Evolutionary conservation across 306 rosid species (phyloP).

Genomic region (Adenanthera pavonina): DNA sequence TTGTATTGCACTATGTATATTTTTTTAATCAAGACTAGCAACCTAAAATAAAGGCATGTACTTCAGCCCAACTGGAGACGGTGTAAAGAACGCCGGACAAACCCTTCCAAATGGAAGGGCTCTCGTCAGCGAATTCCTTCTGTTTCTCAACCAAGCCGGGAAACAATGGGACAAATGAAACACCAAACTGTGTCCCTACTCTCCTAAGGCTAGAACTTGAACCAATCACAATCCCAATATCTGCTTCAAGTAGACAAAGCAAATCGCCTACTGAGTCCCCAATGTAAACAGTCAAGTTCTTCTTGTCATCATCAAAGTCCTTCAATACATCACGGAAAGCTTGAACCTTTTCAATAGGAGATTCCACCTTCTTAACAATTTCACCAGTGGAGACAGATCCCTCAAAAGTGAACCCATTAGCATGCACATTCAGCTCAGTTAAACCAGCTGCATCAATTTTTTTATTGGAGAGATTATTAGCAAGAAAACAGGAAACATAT

Average conservation of each 20-base stretch:
- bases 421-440: slow-evolving; percentile 66
- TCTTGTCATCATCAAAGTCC: slow-evolving; percentile 51
- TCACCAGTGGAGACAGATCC: slow-evolving; percentile 85
- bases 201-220: slow-evolving; percentile 90
- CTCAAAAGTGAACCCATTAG: slow-evolving; percentile 82
- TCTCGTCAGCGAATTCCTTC: slow-evolving; percentile 58
- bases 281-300: slow-evolving; percentile 72
- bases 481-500: slow-evolving; percentile 19
- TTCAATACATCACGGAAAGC: slow-evolving; percentile 63
- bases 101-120: slow-evolving; percentile 73
- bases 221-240: slow-evolving; percentile 89
- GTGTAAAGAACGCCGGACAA: slow-evolving; percentile 86
- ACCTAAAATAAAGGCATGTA: slow-evolving; percentile 95
- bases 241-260: slow-evolving; percentile 95
- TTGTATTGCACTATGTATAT: slow-evolving; percentile 59
- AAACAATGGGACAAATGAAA: slow-evolving; percentile 80
- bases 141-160: slow-evolving; percentile 83
- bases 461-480: neutral
- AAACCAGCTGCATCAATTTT: slow-evolving; percentile 68
- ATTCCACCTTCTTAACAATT: slow-evolving; percentile 80
- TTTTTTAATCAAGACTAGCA: slow-evolving; percentile 61
- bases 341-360: slow-evolving; percentile 85
- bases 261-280: slow-evolving; percentile 97
- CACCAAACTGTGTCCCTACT: slow-evolving; percentile 73
- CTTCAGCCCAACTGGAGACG: slow-evolving; percentile 91